Evolutionary conservation across 495 filamentous ascomycete genomes (phyloP), one percentile per base, ranked within the genome.

Genomic region (Lentithecium fluviatile): DNA sequence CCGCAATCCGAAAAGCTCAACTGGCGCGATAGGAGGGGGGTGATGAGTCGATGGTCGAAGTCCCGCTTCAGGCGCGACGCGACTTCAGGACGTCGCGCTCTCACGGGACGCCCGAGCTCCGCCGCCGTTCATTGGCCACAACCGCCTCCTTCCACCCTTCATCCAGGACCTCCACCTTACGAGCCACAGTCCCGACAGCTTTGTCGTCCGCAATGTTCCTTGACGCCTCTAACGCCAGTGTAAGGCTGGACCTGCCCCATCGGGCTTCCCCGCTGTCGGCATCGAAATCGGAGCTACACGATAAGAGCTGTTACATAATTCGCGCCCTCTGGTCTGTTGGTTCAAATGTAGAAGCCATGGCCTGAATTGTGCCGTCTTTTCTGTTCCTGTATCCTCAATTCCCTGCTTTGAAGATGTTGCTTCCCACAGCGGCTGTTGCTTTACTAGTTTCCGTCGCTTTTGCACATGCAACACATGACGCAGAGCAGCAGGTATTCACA

Each of bases 251-350:
- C 40, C 40, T 43, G 4, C 40, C 40, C 13, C 6, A 43, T 43
- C 40, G 3, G 40, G 40, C 13, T 15, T 43, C 19, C 13, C 40
- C 40, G 19, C 40, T 43, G 13, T 20, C 40, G 11, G n/a, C 26
- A 25, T 20, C 34, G 26, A 42, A 13, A 20, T 53, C 50, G 58
- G 58, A 60, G 50, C 37, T 43, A 19, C 2, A 57, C 52, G 62
- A 60, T 60, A 65, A 57, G 60, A 53, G 60, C 65, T 38, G 59
- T 64, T 67, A 67, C 65, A 67, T 67, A 67, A 67, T 63, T 49
- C 58, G 48, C 58, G 56, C 49, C 65, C 60, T 56, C 46, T 46
- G 48, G 48, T 45, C 5, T 13, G 13, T 52, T 46, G 48, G 48
- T 45, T 12, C 10, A 17, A 25, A 6, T 17, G 11, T n/a, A 32